phyloP scores from a whole-genome alignment of 1,284 basidiomycete species.

The Sanghuangporus sanghuang region DNA sequence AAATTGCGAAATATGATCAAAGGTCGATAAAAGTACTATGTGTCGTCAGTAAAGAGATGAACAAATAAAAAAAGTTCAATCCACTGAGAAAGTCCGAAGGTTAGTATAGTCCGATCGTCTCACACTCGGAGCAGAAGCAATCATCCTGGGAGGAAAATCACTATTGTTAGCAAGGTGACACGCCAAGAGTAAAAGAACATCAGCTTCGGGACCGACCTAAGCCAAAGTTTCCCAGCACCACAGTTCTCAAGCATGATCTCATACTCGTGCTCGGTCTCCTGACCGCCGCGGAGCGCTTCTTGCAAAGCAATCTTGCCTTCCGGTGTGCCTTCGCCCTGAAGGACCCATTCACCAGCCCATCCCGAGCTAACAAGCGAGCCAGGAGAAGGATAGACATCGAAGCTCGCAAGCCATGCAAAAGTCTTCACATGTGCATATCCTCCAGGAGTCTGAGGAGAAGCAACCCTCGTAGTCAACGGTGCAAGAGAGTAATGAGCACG shows the following conservation, averaged over 20 bases:
- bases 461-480: slow-evolving; percentile 18
- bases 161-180: neutral
- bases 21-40: neutral
- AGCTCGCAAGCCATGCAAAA: slow-evolving; percentile 56
- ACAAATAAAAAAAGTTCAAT: neutral
- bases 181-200: neutral
- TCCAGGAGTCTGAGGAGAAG: slow-evolving; percentile 37
- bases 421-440: slow-evolving; percentile 53
- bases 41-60: neutral
- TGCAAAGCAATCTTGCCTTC: slow-evolving; percentile 56
- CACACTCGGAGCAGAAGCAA: neutral
- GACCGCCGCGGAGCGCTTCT: slow-evolving; percentile 21
- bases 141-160: neutral
- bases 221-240: slow-evolving; percentile 53
- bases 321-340: slow-evolving; percentile 67
- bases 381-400: slow-evolving; percentile 32
- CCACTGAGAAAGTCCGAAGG: neutral
- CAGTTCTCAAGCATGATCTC: slow-evolving; percentile 53
- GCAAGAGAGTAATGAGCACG: slow-evolving; percentile 21
- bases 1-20: neutral
- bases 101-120: neutral
- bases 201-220: slow-evolving; percentile 40
- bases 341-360: slow-evolving; percentile 71
- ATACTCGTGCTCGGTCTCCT: slow-evolving; percentile 43
- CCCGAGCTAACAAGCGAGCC: slow-evolving; percentile 49